phyloP scores from a whole-genome alignment of 1,284 basidiomycete species.

The Fomitopsis betulina region DNA sequence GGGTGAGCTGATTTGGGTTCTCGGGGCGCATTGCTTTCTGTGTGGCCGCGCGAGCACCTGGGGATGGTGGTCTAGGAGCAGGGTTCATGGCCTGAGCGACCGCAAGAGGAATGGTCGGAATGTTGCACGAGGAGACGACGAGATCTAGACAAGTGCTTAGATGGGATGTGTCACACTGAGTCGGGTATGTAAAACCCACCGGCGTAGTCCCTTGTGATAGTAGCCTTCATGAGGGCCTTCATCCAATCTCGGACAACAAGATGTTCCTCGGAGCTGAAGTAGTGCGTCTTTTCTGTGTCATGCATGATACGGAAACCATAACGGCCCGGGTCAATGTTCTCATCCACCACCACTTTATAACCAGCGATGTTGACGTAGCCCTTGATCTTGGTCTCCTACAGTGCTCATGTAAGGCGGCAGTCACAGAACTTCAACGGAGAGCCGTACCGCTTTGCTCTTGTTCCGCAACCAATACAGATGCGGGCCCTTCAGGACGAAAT shows the following conservation, averaged over 20 bases:
- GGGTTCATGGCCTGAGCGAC: constrained; percentile 97
- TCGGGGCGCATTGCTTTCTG: constrained; percentile 86
- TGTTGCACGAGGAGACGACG: constrained; percentile 95
- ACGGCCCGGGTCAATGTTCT: constrained; percentile 86
- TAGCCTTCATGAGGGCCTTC: constrained; percentile 99
- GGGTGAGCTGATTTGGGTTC: constrained; percentile 88
- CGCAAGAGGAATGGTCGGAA: constrained; percentile 92
- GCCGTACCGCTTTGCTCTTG: constrained; percentile 60
- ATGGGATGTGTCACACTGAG: neutral
- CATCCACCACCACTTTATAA: constrained; percentile 92
- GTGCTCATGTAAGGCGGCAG: constrained; percentile 5
- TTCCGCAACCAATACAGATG: constrained; percentile 85
- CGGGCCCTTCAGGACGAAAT: constrained; percentile 91
- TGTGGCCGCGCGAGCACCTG: constrained; percentile 80
- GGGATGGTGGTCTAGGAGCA: constrained; percentile 91
- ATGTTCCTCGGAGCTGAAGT: constrained; percentile 90
- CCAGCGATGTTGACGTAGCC: constrained; percentile 91
- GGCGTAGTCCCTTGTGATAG: constrained; percentile 89
- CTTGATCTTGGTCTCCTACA: constrained; percentile 89
- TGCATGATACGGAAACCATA: constrained; percentile 97
- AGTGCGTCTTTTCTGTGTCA: constrained; percentile 84
- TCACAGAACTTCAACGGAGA: neutral
- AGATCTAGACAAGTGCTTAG: constrained; percentile 52
- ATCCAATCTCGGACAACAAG: constrained; percentile 90
- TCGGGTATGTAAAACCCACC: constrained; percentile 43